These are phyloP conservation scores for Pseudophaeomoniella oleicola DNA, from an alignment of 2,329 filamentous ascomycete species.

Conservation along the genomic window DNA sequence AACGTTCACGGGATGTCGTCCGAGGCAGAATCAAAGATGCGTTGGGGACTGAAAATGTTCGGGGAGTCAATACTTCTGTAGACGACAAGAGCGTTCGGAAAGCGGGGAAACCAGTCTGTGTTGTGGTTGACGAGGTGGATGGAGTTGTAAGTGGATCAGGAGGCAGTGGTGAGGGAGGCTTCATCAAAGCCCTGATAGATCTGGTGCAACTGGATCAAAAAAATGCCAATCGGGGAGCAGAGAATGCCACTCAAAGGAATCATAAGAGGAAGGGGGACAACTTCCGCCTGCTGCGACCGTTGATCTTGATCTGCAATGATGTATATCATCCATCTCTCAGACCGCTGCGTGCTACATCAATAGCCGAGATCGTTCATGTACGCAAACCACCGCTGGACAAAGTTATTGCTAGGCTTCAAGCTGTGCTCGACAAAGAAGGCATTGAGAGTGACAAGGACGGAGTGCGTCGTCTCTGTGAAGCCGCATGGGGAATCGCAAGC, in stretches of 20 bases:
- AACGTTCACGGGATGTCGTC: conserved; percentile 78
- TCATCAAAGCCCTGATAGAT: conserved; percentile 88
- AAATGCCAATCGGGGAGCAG: conserved; percentile 40
- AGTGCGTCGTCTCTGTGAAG: conserved; percentile 56
- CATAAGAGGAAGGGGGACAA: conserved; percentile 60
- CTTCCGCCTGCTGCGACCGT: conserved; percentile 72
- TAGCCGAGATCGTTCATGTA: conserved; percentile 84
- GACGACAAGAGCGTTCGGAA: conserved; percentile 44
- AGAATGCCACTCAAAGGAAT: conserved; percentile 9
- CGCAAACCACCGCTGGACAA: conserved; percentile 79
- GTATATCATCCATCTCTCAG: conserved; percentile 83
- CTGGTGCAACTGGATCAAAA: conserved; percentile 75
- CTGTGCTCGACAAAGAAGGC: conserved; percentile 76
- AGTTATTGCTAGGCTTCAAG: conserved; percentile 66
- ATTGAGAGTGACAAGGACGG: conserved; percentile 82
- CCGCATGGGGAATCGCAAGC: conserved; percentile 48
- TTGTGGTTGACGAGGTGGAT: conserved; percentile 93
- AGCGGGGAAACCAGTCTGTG: conserved; percentile 72
- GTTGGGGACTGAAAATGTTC: conserved; percentile 87
- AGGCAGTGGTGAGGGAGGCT: conserved; percentile 69
- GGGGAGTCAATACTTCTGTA: conserved; percentile 39
- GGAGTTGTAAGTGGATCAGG: conserved; percentile 75
- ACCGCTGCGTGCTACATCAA: conserved; percentile 65
- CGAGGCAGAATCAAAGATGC: conserved; percentile 83
- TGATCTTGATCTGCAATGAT: conserved; percentile 95